phyloP scores from a whole-genome alignment of 1,139 yeast species.

The Geotrichum cucujoidarum region DNA sequence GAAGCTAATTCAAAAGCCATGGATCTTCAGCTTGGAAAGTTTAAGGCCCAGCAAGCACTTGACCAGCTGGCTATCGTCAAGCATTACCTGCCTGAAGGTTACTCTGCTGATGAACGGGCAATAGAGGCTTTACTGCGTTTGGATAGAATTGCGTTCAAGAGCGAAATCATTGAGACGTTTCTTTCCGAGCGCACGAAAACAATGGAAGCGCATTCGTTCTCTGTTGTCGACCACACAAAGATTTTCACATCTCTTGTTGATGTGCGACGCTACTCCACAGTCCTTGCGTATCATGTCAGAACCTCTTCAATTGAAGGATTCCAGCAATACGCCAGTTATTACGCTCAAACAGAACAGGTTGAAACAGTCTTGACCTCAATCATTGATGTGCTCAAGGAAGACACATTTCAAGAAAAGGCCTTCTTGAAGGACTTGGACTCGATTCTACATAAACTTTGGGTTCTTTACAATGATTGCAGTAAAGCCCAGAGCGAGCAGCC shows the following conservation, averaged over 20 bases:
- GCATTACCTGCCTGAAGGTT: slow-evolving; percentile 26
- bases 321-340: slow-evolving; percentile 15
- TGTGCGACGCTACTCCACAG: slow-evolving; percentile 19
- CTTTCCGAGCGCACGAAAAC: slow-evolving; percentile 17
- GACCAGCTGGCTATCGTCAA: slow-evolving; percentile 31
- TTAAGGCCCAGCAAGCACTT: slow-evolving; percentile 30
- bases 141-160: slow-evolving; percentile 21
- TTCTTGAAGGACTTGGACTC: slow-evolving; percentile 15
- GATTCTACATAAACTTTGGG: slow-evolving; percentile 17
- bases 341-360: slow-evolving; percentile 20
- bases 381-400: slow-evolving; percentile 20
- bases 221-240: slow-evolving; percentile 19
- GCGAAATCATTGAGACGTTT: slow-evolving; percentile 19
- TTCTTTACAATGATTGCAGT: slow-evolving; percentile 12
- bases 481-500: slow-evolving; percentile 11
- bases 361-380: slow-evolving; percentile 19
- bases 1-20: slow-evolving; percentile 28
- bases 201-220: slow-evolving; percentile 10
- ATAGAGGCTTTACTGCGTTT: slow-evolving; percentile 23
- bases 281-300: slow-evolving; percentile 17
- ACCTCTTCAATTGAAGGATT: slow-evolving; percentile 23
- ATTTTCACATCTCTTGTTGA: slow-evolving; percentile 22
- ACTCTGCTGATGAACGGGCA: slow-evolving; percentile 24
- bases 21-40: slow-evolving; percentile 30
- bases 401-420: slow-evolving; percentile 14